Conservation (phyloP, 306 rosid genomes). For the Citrullus colocynthis region DNA sequence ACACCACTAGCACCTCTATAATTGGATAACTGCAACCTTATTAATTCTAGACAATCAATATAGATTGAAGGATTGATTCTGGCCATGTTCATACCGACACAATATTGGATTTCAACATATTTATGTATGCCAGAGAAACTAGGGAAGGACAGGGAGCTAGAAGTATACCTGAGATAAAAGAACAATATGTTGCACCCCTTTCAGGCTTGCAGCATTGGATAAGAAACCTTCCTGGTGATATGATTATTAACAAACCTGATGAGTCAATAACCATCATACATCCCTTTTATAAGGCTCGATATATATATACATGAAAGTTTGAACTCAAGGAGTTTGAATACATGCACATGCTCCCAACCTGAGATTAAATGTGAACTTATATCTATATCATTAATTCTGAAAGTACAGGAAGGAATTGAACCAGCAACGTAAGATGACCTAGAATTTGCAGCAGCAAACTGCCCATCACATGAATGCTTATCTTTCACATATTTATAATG, state of each 20-base stretch:
- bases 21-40: constrained; percentile 80
- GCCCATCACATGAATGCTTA: background rate
- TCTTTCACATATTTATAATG: background rate
- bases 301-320: background rate
- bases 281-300: background rate
- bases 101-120: background rate
- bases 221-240: constrained; percentile 72
- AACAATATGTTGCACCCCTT: constrained; percentile 67
- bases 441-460: background rate
- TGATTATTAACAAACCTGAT: background rate
- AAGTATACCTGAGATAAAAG: constrained; percentile 69
- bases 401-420: background rate
- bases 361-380: background rate
- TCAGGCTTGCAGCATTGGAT: constrained; percentile 46
- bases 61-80: background rate
- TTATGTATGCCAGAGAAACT: background rate
- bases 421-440: background rate
- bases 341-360: background rate
- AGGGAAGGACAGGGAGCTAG: background rate
- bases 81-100: background rate
- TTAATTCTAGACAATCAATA: constrained; percentile 33
- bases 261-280: background rate
- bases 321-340: background rate
- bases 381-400: background rate
- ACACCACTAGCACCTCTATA: constrained; percentile 63